Evolutionary conservation across 208 protist species (phyloP).

Genomic region (Acanthamoeba castellanii): DNA sequence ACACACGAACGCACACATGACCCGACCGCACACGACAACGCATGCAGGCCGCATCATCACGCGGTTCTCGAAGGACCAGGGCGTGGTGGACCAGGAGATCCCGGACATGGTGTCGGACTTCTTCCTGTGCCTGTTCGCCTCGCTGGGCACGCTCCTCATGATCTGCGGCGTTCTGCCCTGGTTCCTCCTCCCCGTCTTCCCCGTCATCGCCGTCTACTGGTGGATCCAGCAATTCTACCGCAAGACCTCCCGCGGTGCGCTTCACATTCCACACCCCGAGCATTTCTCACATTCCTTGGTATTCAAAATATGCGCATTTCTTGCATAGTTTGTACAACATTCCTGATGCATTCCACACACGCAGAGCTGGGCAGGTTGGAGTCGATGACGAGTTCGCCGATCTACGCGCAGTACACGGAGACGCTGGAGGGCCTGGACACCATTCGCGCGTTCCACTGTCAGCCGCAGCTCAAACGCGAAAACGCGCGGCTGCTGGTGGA

Average conservation of each 20-base stretch:
- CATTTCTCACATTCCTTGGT: no score
- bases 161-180: constrained; percentile 42
- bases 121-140: background rate
- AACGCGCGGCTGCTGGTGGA: constrained; percentile 72
- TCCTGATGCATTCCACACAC: constrained; percentile 25
- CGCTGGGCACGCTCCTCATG: constrained; percentile 4
- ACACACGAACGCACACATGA: background rate
- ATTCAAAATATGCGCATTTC: no score
- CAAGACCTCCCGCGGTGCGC: background rate
- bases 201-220: constrained; percentile 73
- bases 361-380: constrained; percentile 90
- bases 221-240: constrained; percentile 66
- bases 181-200: constrained; percentile 66
- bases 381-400: constrained; percentile 87
- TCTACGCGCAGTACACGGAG: constrained; percentile 90
- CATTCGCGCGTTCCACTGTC: constrained; percentile 87
- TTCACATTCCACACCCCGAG: no score
- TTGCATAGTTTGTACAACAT: no score
- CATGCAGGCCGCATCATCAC: constrained; percentile 95
- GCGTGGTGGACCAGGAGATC: constrained; percentile 87
- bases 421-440: constrained; percentile 87
- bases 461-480: constrained; percentile 58
- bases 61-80: constrained; percentile 95
- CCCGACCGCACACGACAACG: background rate
- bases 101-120: constrained; percentile 19